Base-by-base conservation (phyloP, 2,329 filamentous ascomycete species). In the Fulvia fulva region DNA sequence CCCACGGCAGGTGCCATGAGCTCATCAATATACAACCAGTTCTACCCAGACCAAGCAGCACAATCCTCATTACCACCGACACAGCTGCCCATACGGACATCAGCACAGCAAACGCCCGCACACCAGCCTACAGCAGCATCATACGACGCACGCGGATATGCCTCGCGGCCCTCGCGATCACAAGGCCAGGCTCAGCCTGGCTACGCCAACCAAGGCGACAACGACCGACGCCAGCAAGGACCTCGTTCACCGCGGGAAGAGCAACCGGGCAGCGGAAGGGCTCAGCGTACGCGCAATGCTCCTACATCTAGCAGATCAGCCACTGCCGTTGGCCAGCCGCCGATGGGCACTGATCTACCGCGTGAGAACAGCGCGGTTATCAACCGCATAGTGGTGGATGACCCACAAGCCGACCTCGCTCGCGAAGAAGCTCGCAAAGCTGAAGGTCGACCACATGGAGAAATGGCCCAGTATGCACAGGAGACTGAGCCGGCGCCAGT, bases 311-410 rank as follows among this genome's bases (percentile, higher is more conserved):
- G 76, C 69, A 72, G 77, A 59, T 79, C 77, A 16, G 73, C 76
- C 45, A 76, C 74, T 26, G 76, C 81, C 49, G 80, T 82, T 58
- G 82, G 81, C 41, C 76, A 80, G 63, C 77, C 83, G 37, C 82
- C 81, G 19, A 82, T 74, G 50, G 74, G 74, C 51, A 75, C 76
- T 19, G 72, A 81, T 44, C 80, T 89, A 12, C 84, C 86, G 14
- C 85, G 88, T 58, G 90, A 96, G 72, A 86, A 89, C 56, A 92
- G 88, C 74, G 86, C 91, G 57, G 86, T 91, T 30, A 82, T 96
- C 63, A 90, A 89, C 71, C 84, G 88, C 61, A 84, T 92, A 62
- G 80, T 93, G 62, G 83, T 91, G 25, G 88, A 88, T 51, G 88
- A 90, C 65, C 89, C 89, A 6, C 83, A 87, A 63, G 85, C 87